A percentile compares a stretch with the other conserved stretches of the same genome.
Conservation (phyloP, 306 rosid genomes). For the apple (Malus domestica) region ASM211411v1 NC_041796.1:1223001-1223500, state of each 20-base stretch:
- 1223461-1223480: conserved; percentile 82
- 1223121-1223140: conserved; percentile 86
- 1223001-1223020: conserved; percentile 75
- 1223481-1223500: conserved; percentile 88
- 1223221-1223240: conserved; percentile 51
- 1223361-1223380: background rate
- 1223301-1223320: conserved; percentile 92
- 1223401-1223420: background rate
- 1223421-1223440: conserved; percentile 94
- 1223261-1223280: conserved; percentile 83
- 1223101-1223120: conserved; percentile 92
- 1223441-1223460: conserved; percentile 98
- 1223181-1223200: background rate
- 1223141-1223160: conserved; percentile 41
- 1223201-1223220: background rate
- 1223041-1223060: conserved; percentile 92
- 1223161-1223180: background rate
- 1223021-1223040: conserved; percentile 77
- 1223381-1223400: background rate
- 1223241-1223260: conserved; percentile 88
- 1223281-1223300: conserved; percentile 86
- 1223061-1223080: conserved; percentile 93
- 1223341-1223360: background rate
- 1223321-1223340: conserved; percentile 24
- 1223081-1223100: conserved; percentile 95